Evolutionary conservation across 805 yeast species (phyloP), one percentile per base, ranked within the genome.

Genomic region (Wickerhamomyces ciferrii): DNA sequence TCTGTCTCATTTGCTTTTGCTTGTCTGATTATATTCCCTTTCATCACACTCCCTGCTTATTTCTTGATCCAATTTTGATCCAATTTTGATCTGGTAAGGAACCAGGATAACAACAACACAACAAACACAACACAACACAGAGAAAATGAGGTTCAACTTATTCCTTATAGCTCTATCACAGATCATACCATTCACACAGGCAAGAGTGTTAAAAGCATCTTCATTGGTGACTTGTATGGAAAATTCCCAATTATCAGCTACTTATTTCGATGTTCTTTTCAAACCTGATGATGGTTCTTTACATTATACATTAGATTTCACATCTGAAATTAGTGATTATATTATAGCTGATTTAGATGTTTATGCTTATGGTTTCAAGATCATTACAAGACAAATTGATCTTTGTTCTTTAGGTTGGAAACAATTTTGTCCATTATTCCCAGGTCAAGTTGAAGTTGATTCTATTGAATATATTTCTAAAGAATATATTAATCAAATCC

Each of bases 171-270:
- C 23, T 7, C 6, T 37, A 8, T 8, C 39, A 9, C 39, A 37
- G 4, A 14, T 37, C 5, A 20, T 17, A 9, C 17, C 21, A 20
- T 17, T 36, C 20, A 29, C 19, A 11, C 23, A 43, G 13, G 42
- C 46, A 35, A 70, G 77, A 48, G 56, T 62, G 29, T 62, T 82
- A 19, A 59, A 61, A 19, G 96, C 96, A 9, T 70, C 84, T 15
- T 87, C 97, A 4, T 73, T 91, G 52, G 96, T 90, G 42, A 80
- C 95, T 10, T 91, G 97, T 68, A 84, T 84, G 87, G 86, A 81
- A 48, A 70, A 78, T 60, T 83, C 92, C 4, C 81, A 79, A 55
- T 68, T 91, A 48, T 74, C 87, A 3, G 92, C 96, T 3, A 70
- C 82, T 18, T 76, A 76, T 53, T 88, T 91, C 61, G 77, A 84